Base-by-base conservation (phyloP, 495 filamentous ascomycete genomes). In the Penicillium verhagenii region DNA sequence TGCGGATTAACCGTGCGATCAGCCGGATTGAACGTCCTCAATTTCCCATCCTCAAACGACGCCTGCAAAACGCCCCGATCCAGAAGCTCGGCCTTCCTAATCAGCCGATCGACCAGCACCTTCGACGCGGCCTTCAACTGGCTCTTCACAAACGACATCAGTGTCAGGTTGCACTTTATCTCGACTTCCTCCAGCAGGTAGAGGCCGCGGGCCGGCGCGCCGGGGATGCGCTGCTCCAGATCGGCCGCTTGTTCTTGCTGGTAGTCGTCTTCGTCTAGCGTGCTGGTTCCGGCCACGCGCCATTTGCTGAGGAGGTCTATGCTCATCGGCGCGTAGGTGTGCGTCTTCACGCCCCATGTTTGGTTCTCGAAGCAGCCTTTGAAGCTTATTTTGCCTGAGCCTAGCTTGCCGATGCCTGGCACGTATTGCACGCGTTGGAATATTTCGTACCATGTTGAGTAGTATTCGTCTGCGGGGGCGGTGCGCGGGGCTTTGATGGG, bases 171-270 rank as follows among this genome's bases (percentile, higher is more conserved):
- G 76, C 87, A 91, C 50, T 78, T 78, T 72, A 94, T 83, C 48
- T 89, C 82, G 40, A 91, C 83, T 54, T 92, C 89, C 71, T 92
- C 89, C 9, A 85, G 78, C 19, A 92, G 68, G 65, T 88, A 92
- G 0, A 94, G 78, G 1, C 89, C 89, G 23, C 77, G 75, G 10
- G 72, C 67, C 2, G 88, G 88, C 0, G 58, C 63, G 1, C 50
- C 53, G 2, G 58, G 53, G 1, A 76, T 71, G 10, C 80, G 80
- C 20, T 86, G 61, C 66, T 90, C 88, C 1, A 74, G 67, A 35
- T 35, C 33, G n/a, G n/a, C n/a, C 16, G 33, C 10, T n/a, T 16
- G 13, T 5, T 35, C 33, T 14, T n/a, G 33, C 16, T 2, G 13
- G 4, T 33, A 3, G 13, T 16, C 13, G 0, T 78, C 75, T 57